Evolutionary conservation across 2,329 filamentous ascomycete genomes (phyloP), one percentile per base, ranked within the genome.

Genomic region (Pleomassaria siparia): DNA sequence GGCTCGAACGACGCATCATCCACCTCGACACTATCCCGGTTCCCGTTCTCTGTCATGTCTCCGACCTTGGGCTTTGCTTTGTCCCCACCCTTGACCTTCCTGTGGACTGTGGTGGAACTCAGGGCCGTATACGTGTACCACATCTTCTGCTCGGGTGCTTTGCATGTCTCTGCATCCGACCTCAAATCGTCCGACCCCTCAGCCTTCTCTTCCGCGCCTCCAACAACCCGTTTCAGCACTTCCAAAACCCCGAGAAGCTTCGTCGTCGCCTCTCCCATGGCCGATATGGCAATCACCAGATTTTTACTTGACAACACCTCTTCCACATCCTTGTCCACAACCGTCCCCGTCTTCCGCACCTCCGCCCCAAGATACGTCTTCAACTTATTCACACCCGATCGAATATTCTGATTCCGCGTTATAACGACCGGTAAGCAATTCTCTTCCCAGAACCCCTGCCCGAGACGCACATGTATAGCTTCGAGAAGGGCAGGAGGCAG

Each of bases 91-190:
- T 24, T 29, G 20, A 20, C 18, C 40, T 40, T 36, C 32, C 7
- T 20, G n/a, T 43, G 37, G 10, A 37, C 32, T 13, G 8, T n/a
- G 21, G 25, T 28, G 18, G 44, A 48, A 10, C 42, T 35, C 2
- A 59, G 37, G 20, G 21, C 26, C 5, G 48, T 55, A 29, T 59
- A 59, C 37, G 37, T 25, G 26, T 32, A 59, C 56, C 56, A 59
- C 40, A 12, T 40, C 41, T 37, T 36, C 13, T 30, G 25, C 29
- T n/a, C 13, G 29, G 10, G 6, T n/a, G 12, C 29, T 30, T n/a
- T 30, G 25, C 25, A 6, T 20, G 3, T 33, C 13, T 39, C 40
- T 16, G 16, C 40, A 3, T 42, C 43, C 20, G 29, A n/a, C n/a
- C n/a, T n/a, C n/a, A n/a, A n/a, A n/a, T n/a, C n/a, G n/a, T n/a